Percentiles rank a stretch among this genome's conserved stretches.
Conservation (phyloP, 352 stramenopile species). For the Phytopythium litorale region DNA sequence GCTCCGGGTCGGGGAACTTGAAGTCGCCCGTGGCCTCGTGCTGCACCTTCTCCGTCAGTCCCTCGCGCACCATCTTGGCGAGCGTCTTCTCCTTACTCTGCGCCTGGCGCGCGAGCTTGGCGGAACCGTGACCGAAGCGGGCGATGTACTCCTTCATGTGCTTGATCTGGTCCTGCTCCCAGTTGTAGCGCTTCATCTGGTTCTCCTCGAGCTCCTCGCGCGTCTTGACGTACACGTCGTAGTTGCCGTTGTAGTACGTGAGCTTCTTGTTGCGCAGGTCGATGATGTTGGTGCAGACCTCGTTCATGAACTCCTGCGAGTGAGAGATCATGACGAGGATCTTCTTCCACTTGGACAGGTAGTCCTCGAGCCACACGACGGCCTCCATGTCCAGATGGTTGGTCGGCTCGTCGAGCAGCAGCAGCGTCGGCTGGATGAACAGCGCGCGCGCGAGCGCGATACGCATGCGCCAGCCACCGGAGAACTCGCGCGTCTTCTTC, state of each 20-base stretch:
- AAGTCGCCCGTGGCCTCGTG: slow-evolving; percentile 89
- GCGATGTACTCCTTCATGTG: slow-evolving; percentile 99
- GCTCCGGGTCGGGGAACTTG: slow-evolving; percentile 96
- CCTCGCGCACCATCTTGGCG: slow-evolving; percentile 96
- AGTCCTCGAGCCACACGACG: slow-evolving; percentile 98
- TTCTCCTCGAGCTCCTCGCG: slow-evolving; percentile 97
- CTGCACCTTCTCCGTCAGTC: slow-evolving; percentile 93
- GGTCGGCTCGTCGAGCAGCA: slow-evolving; percentile 95
- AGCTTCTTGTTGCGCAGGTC: slow-evolving; percentile 94
- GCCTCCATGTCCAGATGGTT: slow-evolving; percentile 98
- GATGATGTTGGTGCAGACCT: slow-evolving; percentile 98
- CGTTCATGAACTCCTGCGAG: slow-evolving; percentile 99
- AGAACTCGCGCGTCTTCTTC: slow-evolving; percentile 94
- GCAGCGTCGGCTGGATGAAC: slow-evolving; percentile 95
- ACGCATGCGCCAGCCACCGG: slow-evolving; percentile 95
- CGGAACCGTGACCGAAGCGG: slow-evolving; percentile 96
- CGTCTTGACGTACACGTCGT: slow-evolving; percentile 97
- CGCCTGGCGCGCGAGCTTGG: slow-evolving; percentile 96
- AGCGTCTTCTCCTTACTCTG: slow-evolving; percentile 99
- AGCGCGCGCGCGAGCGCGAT: slow-evolving; percentile 95
- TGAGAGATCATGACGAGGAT: slow-evolving; percentile 97
- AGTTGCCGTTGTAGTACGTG: slow-evolving; percentile 98
- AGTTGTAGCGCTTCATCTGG: slow-evolving; percentile 98
- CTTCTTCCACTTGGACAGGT: slow-evolving; percentile 96
- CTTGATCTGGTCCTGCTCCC: slow-evolving; percentile 98